Evolutionary conservation across 2,329 filamentous ascomycete species (phyloP).

Genomic region (Ophiostoma australiae): DNA sequence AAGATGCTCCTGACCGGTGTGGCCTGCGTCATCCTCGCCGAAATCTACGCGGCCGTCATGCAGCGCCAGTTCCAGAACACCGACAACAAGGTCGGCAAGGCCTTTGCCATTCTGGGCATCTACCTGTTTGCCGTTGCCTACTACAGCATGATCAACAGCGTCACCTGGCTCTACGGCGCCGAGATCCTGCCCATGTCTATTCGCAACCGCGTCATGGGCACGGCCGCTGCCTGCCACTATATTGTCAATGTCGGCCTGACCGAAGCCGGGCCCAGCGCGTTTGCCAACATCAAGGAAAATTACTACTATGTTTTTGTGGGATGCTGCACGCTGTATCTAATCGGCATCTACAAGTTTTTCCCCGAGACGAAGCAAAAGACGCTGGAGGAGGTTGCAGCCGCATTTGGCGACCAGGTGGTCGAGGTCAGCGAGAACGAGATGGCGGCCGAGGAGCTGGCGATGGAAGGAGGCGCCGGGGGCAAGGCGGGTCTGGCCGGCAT

Average conservation of each 20-base stretch:
- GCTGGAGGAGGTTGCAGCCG: constrained; percentile 45
- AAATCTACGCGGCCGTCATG: constrained; percentile 57
- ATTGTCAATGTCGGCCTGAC: constrained; percentile 52
- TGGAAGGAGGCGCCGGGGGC: not conserved
- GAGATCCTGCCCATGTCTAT: constrained; percentile 51
- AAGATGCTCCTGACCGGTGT: constrained; percentile 55
- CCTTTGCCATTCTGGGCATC: constrained; percentile 55
- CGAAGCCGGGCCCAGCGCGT: constrained; percentile 51
- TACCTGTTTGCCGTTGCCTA: constrained; percentile 55
- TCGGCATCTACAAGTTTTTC: constrained; percentile 51
- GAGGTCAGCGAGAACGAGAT: constrained; percentile 14
- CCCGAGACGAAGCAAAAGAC: constrained; percentile 48
- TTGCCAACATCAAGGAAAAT: constrained; percentile 53
- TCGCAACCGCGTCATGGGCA: constrained; percentile 52
- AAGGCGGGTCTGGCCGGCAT: not conserved
- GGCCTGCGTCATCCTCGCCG: constrained; percentile 47
- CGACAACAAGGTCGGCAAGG: constrained; percentile 50
- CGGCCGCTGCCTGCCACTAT: constrained; percentile 50
- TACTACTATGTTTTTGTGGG: constrained; percentile 58
- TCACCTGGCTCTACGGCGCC: constrained; percentile 52
- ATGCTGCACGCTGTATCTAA: constrained; percentile 48
- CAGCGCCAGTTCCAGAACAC: constrained; percentile 48
- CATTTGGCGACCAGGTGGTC: constrained; percentile 45
- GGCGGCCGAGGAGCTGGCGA: constrained; percentile 4
- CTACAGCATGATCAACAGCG: constrained; percentile 50